A percentile compares a stretch with the other conserved stretches of the same genome.
Evolutionary conservation across 2,329 filamentous ascomycete species (phyloP).

Genomic region (Cladophialophora exuberans): DNA sequence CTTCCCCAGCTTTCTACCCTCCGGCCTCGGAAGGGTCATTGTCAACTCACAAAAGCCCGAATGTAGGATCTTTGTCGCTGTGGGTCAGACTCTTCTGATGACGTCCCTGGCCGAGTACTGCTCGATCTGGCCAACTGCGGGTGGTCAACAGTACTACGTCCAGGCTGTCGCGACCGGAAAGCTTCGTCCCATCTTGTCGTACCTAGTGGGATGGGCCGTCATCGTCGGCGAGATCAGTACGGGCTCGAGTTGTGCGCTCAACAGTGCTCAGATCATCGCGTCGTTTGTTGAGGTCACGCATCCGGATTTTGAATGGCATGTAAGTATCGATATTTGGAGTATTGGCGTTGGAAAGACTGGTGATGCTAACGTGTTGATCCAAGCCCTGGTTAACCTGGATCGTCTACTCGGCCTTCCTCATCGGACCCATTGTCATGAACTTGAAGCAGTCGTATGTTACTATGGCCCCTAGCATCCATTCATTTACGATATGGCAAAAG

Average conservation of each 20-base stretch:
- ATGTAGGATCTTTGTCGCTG: conserved; percentile 23
- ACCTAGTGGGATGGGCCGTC: conserved; percentile 28
- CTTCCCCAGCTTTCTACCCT: neutral
- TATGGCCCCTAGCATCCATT: neutral
- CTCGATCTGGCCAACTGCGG: conserved; percentile 28
- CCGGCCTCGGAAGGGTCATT: neutral
- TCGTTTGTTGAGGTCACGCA: conserved; percentile 28
- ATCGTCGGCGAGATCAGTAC: conserved; percentile 28
- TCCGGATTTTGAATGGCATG: conserved; percentile 25
- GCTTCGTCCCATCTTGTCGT: conserved; percentile 21
- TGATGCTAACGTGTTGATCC: conserved; percentile 5
- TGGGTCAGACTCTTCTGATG: conserved; percentile 27
- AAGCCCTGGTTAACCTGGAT: conserved; percentile 28
- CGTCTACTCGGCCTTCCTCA: conserved; percentile 26
- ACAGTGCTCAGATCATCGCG: conserved; percentile 28
- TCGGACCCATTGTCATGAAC: conserved; percentile 26
- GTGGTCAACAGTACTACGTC: conserved; percentile 28
- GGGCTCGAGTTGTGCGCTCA: conserved; percentile 26
- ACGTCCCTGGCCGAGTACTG: conserved; percentile 28
- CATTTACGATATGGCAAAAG: no score
- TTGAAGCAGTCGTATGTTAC: conserved; percentile 23
- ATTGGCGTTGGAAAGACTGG: neutral
- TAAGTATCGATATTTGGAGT: neutral
- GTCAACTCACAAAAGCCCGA: neutral
- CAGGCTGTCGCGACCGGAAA: conserved; percentile 25